phyloP scores from a whole-genome alignment of 1,284 basidiomycete species.

The Cronartium ribicola region DNA sequence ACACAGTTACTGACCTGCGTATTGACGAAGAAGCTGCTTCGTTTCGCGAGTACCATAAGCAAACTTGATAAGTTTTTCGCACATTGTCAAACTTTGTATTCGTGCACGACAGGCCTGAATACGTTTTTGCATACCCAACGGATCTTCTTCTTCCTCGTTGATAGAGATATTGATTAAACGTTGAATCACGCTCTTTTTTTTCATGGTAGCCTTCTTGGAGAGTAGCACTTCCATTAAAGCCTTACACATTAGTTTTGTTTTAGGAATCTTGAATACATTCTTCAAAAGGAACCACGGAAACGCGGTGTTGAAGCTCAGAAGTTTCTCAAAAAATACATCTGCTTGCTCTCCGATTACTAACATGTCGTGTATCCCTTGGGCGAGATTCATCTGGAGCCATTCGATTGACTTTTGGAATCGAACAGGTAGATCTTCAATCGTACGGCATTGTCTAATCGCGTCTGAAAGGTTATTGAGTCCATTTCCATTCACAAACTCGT shows the following conservation, averaged over 20 bases:
- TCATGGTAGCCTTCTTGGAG: slow-evolving; percentile 41
- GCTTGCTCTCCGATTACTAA: slow-evolving; percentile 44
- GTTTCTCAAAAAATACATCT: slow-evolving; percentile 44
- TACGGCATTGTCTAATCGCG: slow-evolving; percentile 41
- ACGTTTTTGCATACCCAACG: slow-evolving; percentile 40
- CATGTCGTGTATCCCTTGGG: slow-evolving; percentile 44
- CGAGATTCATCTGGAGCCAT: slow-evolving; percentile 39
- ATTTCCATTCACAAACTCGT: slow-evolving; percentile 45
- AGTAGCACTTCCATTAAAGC: slow-evolving; percentile 46
- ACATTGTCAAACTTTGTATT: slow-evolving; percentile 45
- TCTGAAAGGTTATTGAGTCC: slow-evolving; percentile 45
- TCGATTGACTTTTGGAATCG: slow-evolving; percentile 45
- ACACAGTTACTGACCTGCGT: slow-evolving; percentile 43
- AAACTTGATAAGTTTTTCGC: slow-evolving; percentile 46
- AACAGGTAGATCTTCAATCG: slow-evolving; percentile 44
- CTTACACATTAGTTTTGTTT: slow-evolving; percentile 44
- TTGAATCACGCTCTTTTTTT: slow-evolving; percentile 45
- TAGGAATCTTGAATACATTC: slow-evolving; percentile 45
- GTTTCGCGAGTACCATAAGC: slow-evolving; percentile 44
- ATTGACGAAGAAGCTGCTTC: slow-evolving; percentile 45
- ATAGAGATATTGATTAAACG: slow-evolving; percentile 42
- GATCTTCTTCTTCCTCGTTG: slow-evolving; percentile 45
- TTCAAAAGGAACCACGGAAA: slow-evolving; percentile 47
- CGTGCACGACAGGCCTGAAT: slow-evolving; percentile 44
- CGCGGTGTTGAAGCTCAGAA: slow-evolving; percentile 44